Base-by-base conservation (phyloP, 2,329 filamentous ascomycete species). In the Didymella glomerata region DNA sequence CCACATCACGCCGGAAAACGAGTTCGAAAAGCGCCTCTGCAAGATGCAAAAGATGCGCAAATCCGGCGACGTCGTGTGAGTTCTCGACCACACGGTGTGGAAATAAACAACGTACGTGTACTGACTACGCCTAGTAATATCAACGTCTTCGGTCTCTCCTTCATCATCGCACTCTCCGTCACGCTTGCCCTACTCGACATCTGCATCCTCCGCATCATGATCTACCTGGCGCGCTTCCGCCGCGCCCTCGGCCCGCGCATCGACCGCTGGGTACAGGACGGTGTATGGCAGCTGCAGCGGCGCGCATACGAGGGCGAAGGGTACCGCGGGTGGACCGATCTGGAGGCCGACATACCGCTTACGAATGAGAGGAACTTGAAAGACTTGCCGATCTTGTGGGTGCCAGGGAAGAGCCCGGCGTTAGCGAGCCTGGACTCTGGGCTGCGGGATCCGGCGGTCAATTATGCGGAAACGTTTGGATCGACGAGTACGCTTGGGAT, bases 181-280 rank as follows among this genome's bases (percentile, higher is more conserved):
- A 1, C 65, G 1, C 28, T 70, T 5, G 61, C 60, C 0, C 16
- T 65, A 1, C 20, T 66, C 7, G 66, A 70, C 18, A 49, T 68
- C 13, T 42, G 42, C 0, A 36, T 71, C 10, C 56, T 70, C 2
- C 48, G 53, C 3, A 58, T 72, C 34, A 59, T 68, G 42, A 60
- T 72, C 30, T 69, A 54, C 49, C 34, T 67, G 5, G 49, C 28
- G 4, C 49, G 36, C 9, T 69, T 67, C 20, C 52, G 68, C 2
- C 20, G 24, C 6, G 64, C 61, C 1, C 49, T 72, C 9, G 62
- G 62, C 1, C 68, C 68, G 0, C 60, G 65, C 16, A 64, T 71
- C 34, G 68, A 68, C 6, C 57, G 68, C 25, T 71, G 69, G 69
- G 64, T 70, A 16, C 67, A 71, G 53, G 68, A 72, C 32, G 69